Evolutionary conservation across 1,284 basidiomycete species (phyloP), one percentile per base, ranked within the genome.

Genomic region (Fereydounia khargensis): DNA sequence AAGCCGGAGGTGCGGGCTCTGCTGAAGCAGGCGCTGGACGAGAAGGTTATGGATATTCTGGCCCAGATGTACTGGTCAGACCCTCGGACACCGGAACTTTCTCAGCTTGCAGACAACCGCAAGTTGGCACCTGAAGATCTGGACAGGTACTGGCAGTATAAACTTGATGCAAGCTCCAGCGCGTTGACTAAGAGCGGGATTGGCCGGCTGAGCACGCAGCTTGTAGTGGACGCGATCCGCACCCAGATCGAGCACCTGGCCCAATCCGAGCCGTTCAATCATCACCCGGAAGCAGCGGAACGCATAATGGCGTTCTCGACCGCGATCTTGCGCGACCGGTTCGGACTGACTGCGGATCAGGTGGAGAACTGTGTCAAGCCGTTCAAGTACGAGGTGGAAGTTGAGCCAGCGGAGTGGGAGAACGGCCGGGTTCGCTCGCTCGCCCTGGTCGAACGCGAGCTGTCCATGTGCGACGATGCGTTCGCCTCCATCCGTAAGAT

Each of bases 361-460:
- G 95, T 99, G 7, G 95, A 99, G 81, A 99, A 98, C 78, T 95
- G 90, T 77, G 95, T 99, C 81, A 99, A 98, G 79, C 95, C 95
- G 23, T 97, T 86, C 83, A 97, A 98, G 80, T 96, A 96, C 76
- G 90, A 91, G 68, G 83, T 91, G 14, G 81, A 82, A 57, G 77
- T 82, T 5, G 89, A 95, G 59, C 82, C 83, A 10, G 80, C 85
- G 31, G 92, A 97, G 75, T 99, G 95, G 95, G 89, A 91, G 66
- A 72, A 80, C 3, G 94, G 94, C 0, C 80, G 92, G 25, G 80
- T 81, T 55, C 80, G 85, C 39, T 84, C 90, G 0, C 81, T 91
- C 42, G 82, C 83, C 36, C 79, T 92, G 60, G 87, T 95, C 65
- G 85, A 89, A 77, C 84, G 84, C 59, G 95, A 98, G 80, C 80